Conservation (phyloP, 768 basidiomycete species). For the Russula sp. region DNA sequence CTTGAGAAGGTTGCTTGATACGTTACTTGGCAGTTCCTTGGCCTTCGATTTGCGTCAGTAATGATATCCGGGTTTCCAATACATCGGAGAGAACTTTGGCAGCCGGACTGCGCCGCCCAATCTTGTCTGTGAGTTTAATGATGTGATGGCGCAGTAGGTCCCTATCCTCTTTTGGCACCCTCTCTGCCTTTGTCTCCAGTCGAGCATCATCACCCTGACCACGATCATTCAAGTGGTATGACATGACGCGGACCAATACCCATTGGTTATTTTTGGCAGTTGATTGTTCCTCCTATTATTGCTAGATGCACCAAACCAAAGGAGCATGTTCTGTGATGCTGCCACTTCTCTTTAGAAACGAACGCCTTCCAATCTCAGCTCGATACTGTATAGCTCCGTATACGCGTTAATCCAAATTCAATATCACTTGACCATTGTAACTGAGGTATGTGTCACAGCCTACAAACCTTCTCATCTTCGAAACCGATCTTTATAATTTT, state of each 20-base stretch:
- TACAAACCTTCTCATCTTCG: not conserved
- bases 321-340: not conserved
- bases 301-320: not conserved
- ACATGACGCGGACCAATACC: not conserved
- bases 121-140: constrained; percentile 14
- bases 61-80: not conserved
- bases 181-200: not conserved
- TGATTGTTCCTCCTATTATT: not conserved
- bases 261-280: not conserved
- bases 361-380: not conserved
- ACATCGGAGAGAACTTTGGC: not conserved
- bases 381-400: not conserved
- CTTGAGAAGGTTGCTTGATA: not conserved
- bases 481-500: not conserved
- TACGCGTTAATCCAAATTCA: not conserved
- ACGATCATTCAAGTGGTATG: not conserved
- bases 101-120: constrained; percentile 5
- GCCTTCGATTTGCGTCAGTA: not conserved
- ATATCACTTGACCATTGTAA: not conserved
- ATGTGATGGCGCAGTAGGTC: not conserved
- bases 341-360: not conserved
- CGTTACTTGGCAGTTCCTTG: not conserved
- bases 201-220: not conserved
- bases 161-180: not conserved
- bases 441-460: not conserved